Evolutionary conservation across 495 filamentous ascomycete genomes (phyloP).

Genomic region (Aspergillus ellipticus): DNA sequence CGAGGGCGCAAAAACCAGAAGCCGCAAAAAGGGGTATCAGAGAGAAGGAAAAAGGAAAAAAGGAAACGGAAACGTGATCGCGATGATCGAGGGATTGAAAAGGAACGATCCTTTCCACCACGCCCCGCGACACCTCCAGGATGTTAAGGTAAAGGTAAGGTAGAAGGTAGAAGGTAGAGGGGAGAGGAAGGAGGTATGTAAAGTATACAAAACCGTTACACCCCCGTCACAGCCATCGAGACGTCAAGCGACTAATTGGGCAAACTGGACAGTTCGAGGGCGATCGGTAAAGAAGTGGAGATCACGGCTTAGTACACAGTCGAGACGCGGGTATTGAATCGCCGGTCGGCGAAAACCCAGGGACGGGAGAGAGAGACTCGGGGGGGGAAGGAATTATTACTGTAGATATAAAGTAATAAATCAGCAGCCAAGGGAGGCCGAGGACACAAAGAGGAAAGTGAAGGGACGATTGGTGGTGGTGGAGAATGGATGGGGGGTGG

Average conservation of each 20-base stretch:
- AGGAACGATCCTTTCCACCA: neutral
- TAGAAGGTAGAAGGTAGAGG: conserved; percentile 8
- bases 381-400: neutral
- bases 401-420: neutral
- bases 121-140: conserved; percentile 7
- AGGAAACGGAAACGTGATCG: conserved; percentile 13
- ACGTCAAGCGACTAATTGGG: neutral
- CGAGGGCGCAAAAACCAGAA: conserved; percentile 4
- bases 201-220: conserved; percentile 20
- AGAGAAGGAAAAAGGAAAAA: conserved; percentile 14
- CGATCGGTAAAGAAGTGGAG: conserved; percentile 8
- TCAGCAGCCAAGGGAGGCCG: neutral
- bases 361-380: neutral
- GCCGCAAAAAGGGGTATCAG: conserved; percentile 5
- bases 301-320: neutral
- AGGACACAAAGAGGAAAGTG: neutral
- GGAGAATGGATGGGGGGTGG: neutral
- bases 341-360: too few species aligned
- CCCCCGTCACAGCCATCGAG: conserved; percentile 23
- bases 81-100: conserved; percentile 2
- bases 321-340: neutral
- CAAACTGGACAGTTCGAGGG: conserved; percentile 2
- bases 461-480: neutral
- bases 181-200: conserved; percentile 9
- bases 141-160: conserved; percentile 11